A percentile compares a stretch with the other conserved stretches of the same genome.
phyloP scores from a whole-genome alignment of 2,329 filamentous ascomycete species.

The Alternaria infectoria region DNA sequence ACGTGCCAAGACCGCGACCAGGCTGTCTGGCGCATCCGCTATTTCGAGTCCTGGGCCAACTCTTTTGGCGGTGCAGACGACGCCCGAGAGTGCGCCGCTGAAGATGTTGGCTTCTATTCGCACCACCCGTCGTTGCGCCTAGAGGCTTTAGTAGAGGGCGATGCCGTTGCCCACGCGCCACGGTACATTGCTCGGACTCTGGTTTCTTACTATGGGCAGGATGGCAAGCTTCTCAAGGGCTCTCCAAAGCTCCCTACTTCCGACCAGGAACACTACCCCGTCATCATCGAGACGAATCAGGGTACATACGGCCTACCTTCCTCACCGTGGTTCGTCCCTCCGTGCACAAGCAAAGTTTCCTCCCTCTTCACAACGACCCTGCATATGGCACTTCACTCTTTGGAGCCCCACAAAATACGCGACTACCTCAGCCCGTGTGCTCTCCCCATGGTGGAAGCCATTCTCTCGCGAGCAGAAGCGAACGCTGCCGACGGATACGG shows the following conservation, averaged over 20 bases:
- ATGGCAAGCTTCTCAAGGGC: conserved; percentile 17
- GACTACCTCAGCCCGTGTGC: background rate
- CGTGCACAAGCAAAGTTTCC: conserved; percentile 10
- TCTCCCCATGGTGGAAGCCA: conserved; percentile 6
- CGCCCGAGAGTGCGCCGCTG: background rate
- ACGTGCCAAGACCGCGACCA: conserved; percentile 17
- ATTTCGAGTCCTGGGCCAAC: conserved; percentile 21
- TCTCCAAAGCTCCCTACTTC: conserved; percentile 17
- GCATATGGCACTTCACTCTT: conserved; percentile 15
- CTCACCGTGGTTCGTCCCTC: conserved; percentile 22
- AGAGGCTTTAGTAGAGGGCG: background rate
- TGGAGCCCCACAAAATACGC: background rate
- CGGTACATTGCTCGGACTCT: conserved; percentile 25
- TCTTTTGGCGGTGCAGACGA: conserved; percentile 6
- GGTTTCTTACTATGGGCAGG: conserved; percentile 30
- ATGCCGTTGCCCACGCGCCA: background rate
- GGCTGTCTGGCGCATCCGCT: conserved; percentile 22
- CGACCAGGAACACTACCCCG: conserved; percentile 7
- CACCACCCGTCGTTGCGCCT: conserved; percentile 13
- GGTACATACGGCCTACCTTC: conserved; percentile 25
- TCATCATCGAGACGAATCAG: conserved; percentile 26
- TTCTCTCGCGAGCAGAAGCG: conserved; percentile 21
- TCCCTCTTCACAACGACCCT: conserved; percentile 25
- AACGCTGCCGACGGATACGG: conserved; percentile 22
- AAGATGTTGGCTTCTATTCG: conserved; percentile 9